These are phyloP conservation scores for Fagopyrum tataricum DNA, from an alignment of 148 eudicot genomes.

Conservation along the genomic window DNA sequence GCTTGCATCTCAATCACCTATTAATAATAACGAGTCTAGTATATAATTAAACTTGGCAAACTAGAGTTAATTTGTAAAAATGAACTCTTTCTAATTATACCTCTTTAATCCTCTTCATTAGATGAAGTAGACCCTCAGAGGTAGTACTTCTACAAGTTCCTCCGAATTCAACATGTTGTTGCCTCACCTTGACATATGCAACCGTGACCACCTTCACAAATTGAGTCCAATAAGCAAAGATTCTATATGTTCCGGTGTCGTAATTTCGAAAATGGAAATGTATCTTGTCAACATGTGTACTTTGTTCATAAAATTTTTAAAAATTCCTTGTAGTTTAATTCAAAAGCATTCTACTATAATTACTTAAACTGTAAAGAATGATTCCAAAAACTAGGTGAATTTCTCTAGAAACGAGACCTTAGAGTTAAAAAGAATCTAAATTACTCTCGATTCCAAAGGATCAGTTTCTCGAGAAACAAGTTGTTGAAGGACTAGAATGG, in stretches of 20 bases:
- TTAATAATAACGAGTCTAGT: not conserved
- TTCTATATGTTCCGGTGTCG: too few species aligned
- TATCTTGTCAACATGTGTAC: too few species aligned
- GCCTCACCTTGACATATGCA: conserved; percentile 57
- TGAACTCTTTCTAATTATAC: conserved; percentile 33
- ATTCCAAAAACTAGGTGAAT: too few species aligned
- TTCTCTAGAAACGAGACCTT: not conserved
- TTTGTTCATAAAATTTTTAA: too few species aligned
- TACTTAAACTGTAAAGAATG: too few species aligned
- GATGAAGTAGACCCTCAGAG: conserved; percentile 55
- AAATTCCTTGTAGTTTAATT: too few species aligned
- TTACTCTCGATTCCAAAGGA: conserved; percentile 54
- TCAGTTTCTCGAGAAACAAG: conserved; percentile 74
- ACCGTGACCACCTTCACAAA: conserved; percentile 67
- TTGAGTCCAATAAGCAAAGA: conserved; percentile 12
- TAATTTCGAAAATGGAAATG: too few species aligned
- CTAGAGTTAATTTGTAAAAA: too few species aligned
- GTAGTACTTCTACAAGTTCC: conserved; percentile 81
- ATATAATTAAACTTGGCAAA: too few species aligned
- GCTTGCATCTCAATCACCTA: conserved; percentile 69
- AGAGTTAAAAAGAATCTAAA: conserved; percentile 22
- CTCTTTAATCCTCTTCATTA: conserved; percentile 60
- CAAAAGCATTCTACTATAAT: too few species aligned
- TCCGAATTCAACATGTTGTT: conserved; percentile 52
- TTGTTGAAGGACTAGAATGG: conserved; percentile 55